Evolutionary conservation across 2,329 filamentous ascomycete genomes (phyloP).

Genomic region (Cercospora zeae-maydis): DNA sequence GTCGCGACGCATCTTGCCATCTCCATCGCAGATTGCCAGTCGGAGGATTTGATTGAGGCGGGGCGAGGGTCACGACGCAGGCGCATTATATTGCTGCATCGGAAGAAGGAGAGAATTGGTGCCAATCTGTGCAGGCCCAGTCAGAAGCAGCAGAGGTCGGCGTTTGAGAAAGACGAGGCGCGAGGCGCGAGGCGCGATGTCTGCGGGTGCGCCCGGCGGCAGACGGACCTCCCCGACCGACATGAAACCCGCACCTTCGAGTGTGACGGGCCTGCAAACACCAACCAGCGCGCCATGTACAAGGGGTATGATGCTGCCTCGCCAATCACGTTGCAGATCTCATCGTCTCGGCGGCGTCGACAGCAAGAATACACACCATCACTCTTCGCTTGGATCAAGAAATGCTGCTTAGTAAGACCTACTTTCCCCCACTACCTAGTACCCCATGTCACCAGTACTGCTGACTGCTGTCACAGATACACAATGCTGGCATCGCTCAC

Average conservation of each 20-base stretch:
- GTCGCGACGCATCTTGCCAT: background rate
- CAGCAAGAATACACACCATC: background rate
- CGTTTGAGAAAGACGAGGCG: background rate
- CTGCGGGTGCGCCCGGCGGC: background rate
- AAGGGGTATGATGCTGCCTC: background rate
- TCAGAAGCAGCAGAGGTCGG: background rate
- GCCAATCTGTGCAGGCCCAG: background rate
- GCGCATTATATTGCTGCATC: background rate
- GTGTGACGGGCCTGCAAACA: background rate
- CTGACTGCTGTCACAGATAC: background rate
- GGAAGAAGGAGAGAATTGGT: background rate
- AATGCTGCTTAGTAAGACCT: background rate
- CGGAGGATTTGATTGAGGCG: background rate
- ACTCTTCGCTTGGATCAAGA: background rate
- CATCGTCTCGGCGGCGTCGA: background rate
- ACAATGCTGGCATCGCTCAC: background rate
- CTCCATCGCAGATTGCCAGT: background rate
- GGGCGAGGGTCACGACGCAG: background rate
- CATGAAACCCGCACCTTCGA: background rate
- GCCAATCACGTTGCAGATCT: background rate
- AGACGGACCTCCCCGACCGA: background rate
- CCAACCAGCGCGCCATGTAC: background rate
- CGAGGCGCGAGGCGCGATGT: background rate
- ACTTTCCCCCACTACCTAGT: background rate
- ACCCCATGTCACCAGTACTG: background rate